Base-by-base conservation (phyloP, 2,329 filamentous ascomycete genomes). In the Graphilbum fragrans region DNA sequence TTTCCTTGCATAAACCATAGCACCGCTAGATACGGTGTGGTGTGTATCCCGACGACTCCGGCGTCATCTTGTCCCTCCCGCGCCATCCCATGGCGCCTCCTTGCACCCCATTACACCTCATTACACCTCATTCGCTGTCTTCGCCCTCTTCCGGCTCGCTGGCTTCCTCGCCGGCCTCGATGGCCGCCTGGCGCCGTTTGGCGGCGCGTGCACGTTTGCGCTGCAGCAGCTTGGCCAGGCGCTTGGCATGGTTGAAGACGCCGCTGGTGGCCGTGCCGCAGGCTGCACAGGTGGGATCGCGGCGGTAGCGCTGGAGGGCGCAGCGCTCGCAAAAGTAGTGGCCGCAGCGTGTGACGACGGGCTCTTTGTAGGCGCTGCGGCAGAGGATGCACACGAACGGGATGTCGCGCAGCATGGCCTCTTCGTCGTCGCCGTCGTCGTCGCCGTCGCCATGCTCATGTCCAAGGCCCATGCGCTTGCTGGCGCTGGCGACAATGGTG, bases 261-360 rank as follows among this genome's bases (percentile, higher is more conserved):
- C 92, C 92, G 23, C 82, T 80, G 37, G 47, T 96, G 5, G 86
- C 84, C 1, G 80, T 70, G 1, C 86, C 84, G 58, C 92, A 96
- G 4, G 82, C 83, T 2, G 85, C 86, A 59, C 92, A 96, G 3
- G 76, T 77, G 4, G 88, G 88, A 52, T 88, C 86, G 56, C 86
- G 92, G 47, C 83, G 72, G 57, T 95, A 96, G 49, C 88, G 66
- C 56, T 84, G 78, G 52, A 96, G 65, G 21, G 92, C 92, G 59
- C 92, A 98, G 1, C 73, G 69, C 59, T 95, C 84, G 57, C 92
- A 98, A 56, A 96, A 96, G 59, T 96, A 96, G 59, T 98, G 92
- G 0, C 86, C 84, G 51, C 92, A 98, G 49, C 86, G 82, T 12
- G 92, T 96, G 20, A 90, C 66, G 12, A 96, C 74, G 0, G 92